A percentile compares a stretch with the other conserved stretches of the same genome.
These are phyloP conservation scores for Bjerkandera adusta DNA, from an alignment of 1,284 basidiomycete species.

Conservation along the genomic window DNA sequence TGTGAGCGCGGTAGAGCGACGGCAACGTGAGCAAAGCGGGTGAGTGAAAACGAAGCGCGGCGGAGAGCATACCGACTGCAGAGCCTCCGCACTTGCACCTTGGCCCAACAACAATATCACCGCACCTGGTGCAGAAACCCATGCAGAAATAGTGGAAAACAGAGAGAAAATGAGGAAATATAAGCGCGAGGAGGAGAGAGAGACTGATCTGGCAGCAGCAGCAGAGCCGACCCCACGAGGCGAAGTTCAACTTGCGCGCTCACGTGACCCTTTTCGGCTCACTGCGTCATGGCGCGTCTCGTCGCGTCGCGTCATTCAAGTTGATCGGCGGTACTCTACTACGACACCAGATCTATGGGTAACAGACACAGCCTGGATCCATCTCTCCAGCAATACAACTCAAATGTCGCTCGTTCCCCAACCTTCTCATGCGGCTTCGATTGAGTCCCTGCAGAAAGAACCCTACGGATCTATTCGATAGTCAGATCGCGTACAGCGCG, in stretches of 20 bases:
- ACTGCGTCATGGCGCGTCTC: not conserved
- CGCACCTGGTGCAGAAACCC: conserved; percentile 80
- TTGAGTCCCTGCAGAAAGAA: no score
- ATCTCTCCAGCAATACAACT: no score
- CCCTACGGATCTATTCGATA: no score
- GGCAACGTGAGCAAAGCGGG: not conserved
- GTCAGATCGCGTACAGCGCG: no score
- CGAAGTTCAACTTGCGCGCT: conserved; percentile 13
- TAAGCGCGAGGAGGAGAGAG: conserved; percentile 5
- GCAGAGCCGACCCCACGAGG: conserved; percentile 1
- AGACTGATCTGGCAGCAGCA: conserved; percentile 3
- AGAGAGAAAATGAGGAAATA: conserved; percentile 6
- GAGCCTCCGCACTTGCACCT: conserved; percentile 77
- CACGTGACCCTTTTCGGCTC: conserved; percentile 12
- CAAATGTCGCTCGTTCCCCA: no score
- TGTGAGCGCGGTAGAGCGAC: conserved; percentile 25
- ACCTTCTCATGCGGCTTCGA: no score
- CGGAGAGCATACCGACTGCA: conserved; percentile 78
- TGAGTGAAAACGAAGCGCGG: conserved; percentile 12
- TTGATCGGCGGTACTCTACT: no score
- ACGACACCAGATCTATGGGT: not conserved
- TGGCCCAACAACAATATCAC: conserved; percentile 67
- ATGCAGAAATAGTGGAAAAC: conserved; percentile 34
- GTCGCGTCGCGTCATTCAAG: conserved; percentile 1
- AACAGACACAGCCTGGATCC: not conserved